phyloP scores from a whole-genome alignment of 192 early-diverging fungal species.

The Backusella tuberculispora region DNA sequence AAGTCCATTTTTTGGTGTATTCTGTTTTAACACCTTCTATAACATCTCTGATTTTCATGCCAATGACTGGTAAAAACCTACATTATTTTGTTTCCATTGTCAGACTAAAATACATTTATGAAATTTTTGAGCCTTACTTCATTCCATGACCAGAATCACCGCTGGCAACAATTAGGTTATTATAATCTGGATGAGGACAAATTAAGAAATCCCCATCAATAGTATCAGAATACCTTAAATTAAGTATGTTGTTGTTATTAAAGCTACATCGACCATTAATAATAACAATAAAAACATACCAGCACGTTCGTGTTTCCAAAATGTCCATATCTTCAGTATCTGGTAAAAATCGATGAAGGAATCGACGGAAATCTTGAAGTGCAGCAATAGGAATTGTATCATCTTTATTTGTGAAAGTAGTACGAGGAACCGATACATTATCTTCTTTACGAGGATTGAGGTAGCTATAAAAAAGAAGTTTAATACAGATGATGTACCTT shows the following conservation, averaged over 20 bases:
- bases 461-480: constrained; percentile 39
- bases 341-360: constrained; percentile 45
- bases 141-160: constrained; percentile 65
- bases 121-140: constrained; percentile 38
- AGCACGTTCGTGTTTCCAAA: constrained; percentile 50
- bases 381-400: constrained; percentile 49
- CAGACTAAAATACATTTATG: not conserved
- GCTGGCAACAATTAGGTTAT: constrained; percentile 52
- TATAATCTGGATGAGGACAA: constrained; percentile 43
- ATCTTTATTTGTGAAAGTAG: constrained; percentile 23
- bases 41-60: constrained; percentile 51
- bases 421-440: constrained; percentile 41
- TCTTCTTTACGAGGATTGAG: constrained; percentile 35
- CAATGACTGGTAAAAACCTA: constrained; percentile 55
- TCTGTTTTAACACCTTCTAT: constrained; percentile 40
- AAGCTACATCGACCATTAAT: not conserved
- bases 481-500: too few relatives aligned
- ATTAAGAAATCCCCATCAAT: constrained; percentile 59
- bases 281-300: constrained; percentile 22
- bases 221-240: constrained; percentile 52
- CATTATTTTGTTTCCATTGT: not conserved
- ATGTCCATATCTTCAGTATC: constrained; percentile 41
- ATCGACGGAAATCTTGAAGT: constrained; percentile 43
- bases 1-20: constrained; percentile 35
- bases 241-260: not conserved